phyloP scores from a whole-genome alignment of 163 green algal species.

The Volvox carteri region DNA sequence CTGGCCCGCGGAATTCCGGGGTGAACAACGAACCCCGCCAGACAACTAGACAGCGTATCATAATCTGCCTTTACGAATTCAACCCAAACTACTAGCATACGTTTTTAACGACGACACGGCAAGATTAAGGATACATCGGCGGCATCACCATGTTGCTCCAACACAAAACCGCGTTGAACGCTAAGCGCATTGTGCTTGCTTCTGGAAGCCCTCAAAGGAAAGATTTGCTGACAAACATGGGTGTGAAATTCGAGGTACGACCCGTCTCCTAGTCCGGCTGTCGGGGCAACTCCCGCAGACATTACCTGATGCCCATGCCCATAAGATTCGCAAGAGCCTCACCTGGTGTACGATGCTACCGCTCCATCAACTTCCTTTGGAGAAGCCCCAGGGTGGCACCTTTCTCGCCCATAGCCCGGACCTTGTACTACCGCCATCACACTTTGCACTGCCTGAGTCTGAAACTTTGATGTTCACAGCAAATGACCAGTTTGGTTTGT shows the following conservation, averaged over 20 bases:
- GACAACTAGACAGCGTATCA: no score
- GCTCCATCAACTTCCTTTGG: not conserved
- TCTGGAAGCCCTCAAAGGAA: constrained; percentile 75
- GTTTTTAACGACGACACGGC: no score
- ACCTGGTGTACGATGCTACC: not conserved
- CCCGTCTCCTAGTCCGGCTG: not conserved
- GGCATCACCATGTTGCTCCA: constrained; percentile 79
- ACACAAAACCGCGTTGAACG: constrained; percentile 65
- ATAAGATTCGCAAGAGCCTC: not conserved
- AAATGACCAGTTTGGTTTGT: no score
- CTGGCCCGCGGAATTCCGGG: no score
- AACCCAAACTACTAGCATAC: no score
- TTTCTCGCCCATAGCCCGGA: not conserved
- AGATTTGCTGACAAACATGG: constrained; percentile 82
- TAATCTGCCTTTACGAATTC: no score
- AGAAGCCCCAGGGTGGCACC: not conserved
- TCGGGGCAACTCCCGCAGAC: not conserved
- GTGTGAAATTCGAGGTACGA: constrained; percentile 78
- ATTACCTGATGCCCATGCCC: not conserved
- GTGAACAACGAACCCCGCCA: no score
- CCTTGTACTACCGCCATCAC: not conserved
- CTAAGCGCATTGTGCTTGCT: constrained; percentile 80
- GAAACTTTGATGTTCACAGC: no score
- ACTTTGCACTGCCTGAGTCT: no score
- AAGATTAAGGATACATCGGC: no score